Evolutionary conservation across 164 flowering plant genomes (phyloP), one percentile per base, ranked within the genome.

Genomic region (Kalanchoe fedtschenkoi): DNA sequence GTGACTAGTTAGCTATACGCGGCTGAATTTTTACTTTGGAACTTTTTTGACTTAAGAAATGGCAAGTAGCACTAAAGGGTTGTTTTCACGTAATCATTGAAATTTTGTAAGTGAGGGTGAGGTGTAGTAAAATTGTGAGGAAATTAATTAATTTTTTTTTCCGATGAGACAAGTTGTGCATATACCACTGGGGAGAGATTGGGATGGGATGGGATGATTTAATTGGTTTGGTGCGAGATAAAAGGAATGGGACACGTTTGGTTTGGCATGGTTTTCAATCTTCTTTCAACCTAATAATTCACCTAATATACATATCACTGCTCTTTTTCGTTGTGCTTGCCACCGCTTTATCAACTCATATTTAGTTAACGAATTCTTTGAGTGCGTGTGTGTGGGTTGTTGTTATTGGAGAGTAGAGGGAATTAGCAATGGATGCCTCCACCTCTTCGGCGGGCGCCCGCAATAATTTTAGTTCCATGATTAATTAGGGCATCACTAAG

Each of bases 311-410:
- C 30, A 47, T 22, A 47, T 19, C 24, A 29, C 30, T 8, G 14
- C 30, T 8, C 55, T 24, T 47, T 47, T 47, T 9, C n/a, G 10
- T 47, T 0, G 55, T 47, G 55, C 55, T 47, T 47, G 55, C 55
- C 55, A 44, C 4, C 55, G 4, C 55, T 47, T 47, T 10, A 47
- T 47, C 55, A 47, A 47, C 55, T 47, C 55, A 47, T 24, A 47
- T 11, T 47, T 47, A 9, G 11, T 47, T 22, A 47, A n/a, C n/a
- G 55, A 29, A 21, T 44, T 47, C 22, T 47, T 47, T 47, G 55
- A 24, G 55, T 47, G 55, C 30, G 55, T 6, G 55, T 47, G 55
- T 6, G 55, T 47, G 55, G 55, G 55, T 47, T 47, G 55, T 47
- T 47, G 55, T 3, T 44, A 10, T 17, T 14, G 17, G n/a, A 42